phyloP scores from a whole-genome alignment of 495 filamentous ascomycete species.

The Hypoxylon rickii region DNA sequence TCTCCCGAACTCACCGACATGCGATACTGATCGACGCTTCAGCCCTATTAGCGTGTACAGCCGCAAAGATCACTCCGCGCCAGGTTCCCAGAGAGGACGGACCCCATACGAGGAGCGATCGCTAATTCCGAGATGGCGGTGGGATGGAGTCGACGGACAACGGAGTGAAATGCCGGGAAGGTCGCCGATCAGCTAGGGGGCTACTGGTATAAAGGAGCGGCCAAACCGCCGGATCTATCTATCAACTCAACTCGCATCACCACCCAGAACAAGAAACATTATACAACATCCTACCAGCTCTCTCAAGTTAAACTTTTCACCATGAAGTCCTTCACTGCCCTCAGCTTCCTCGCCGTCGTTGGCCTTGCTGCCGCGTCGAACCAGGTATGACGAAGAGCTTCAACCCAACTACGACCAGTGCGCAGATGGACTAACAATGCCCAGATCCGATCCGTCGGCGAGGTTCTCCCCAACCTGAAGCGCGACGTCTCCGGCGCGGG shows the following conservation, averaged over 20 bases:
- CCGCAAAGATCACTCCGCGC: slow-evolving; percentile 10
- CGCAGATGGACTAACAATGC: neutral
- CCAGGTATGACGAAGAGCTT: slow-evolving; percentile 7
- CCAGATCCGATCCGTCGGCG: slow-evolving; percentile 15
- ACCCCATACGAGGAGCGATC: neutral
- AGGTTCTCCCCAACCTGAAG: slow-evolving; percentile 17
- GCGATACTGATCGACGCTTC: too few species aligned
- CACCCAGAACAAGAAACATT: neutral
- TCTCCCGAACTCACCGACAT: slow-evolving; percentile 24
- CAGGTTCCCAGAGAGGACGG: neutral
- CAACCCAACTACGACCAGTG: neutral
- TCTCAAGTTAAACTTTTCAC: neutral
- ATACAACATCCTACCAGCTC: too few species aligned
- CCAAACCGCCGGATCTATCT: neutral
- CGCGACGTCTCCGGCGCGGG: slow-evolving; percentile 18
- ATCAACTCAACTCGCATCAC: neutral
- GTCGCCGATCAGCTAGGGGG: slow-evolving; percentile 5
- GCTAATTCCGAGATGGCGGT: neutral
- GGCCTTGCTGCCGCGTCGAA: slow-evolving; percentile 12
- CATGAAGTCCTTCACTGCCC: slow-evolving; percentile 17
- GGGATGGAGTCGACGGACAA: slow-evolving; percentile 8
- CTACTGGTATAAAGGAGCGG: slow-evolving; percentile 14
- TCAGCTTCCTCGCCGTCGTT: slow-evolving; percentile 5
- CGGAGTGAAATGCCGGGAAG: neutral
- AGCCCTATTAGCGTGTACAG: slow-evolving; percentile 1